Percentiles rank a stretch among this genome's conserved stretches.
These are phyloP conservation scores for Aquilaria sinensis DNA, from an alignment of 345 rosid genomes.

Conservation along the genomic window DNA sequence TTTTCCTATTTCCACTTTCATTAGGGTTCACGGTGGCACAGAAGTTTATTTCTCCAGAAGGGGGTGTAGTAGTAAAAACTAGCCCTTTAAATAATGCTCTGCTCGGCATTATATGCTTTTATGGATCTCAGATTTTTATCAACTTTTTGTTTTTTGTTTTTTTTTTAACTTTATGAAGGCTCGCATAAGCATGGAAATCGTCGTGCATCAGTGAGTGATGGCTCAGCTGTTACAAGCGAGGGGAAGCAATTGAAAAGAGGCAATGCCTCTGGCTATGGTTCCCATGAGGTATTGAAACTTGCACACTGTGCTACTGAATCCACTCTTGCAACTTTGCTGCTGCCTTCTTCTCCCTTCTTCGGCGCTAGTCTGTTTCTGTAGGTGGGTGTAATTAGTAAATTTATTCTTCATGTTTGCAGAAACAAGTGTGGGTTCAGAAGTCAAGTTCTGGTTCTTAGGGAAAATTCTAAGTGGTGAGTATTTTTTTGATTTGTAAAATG, in stretches of 20 bases:
- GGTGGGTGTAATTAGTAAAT: background rate
- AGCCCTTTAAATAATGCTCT: constrained; percentile 35
- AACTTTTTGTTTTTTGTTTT: constrained; percentile 5
- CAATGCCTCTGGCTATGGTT: constrained; percentile 28
- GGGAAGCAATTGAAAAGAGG: constrained; percentile 37
- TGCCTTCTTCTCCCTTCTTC: background rate
- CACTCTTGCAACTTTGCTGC: constrained; percentile 1
- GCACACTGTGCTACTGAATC: background rate
- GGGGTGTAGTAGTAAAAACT: constrained; percentile 22
- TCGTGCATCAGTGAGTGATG: constrained; percentile 33
- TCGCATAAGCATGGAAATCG: constrained; percentile 35
- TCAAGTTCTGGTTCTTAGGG: constrained; percentile 38
- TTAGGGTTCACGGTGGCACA: constrained; percentile 26
- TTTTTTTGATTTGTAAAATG: background rate
- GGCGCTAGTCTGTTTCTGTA: too few relatives aligned
- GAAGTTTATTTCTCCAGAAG: constrained; percentile 23
- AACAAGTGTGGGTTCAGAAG: constrained; percentile 69
- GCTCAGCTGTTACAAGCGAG: constrained; percentile 20
- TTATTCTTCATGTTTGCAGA: constrained; percentile 28
- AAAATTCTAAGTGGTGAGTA: constrained; percentile 24
- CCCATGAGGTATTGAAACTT: constrained; percentile 28
- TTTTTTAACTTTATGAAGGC: constrained; percentile 27
- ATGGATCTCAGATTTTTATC: background rate
- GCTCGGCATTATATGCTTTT: constrained; percentile 10
- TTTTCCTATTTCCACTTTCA: constrained; percentile 5